These are phyloP conservation scores for Sinapis alba DNA, from an alignment of 441 rosid genomes.

Conservation along the genomic window DNA sequence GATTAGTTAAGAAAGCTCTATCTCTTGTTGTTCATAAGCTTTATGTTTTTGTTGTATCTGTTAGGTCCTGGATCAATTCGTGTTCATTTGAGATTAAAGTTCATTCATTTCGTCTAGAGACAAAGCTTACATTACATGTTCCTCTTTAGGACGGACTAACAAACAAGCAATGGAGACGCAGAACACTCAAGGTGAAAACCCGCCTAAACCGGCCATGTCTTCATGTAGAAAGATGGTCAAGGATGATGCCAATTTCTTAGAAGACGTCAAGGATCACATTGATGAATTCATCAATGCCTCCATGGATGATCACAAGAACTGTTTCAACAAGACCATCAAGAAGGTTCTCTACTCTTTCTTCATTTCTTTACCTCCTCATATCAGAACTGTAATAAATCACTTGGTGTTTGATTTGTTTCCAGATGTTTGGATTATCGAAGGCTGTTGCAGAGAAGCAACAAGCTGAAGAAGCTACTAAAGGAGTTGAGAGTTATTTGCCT, in stretches of 20 bases:
- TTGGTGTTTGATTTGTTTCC: conserved; percentile 26
- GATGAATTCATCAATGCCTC: conserved; percentile 85
- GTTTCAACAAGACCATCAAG: conserved; percentile 78
- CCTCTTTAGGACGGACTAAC: not conserved
- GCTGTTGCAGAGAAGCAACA: conserved; percentile 54
- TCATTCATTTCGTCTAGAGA: too few relatives aligned
- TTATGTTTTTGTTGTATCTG: not conserved
- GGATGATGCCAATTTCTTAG: conserved; percentile 72
- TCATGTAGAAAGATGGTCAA: conserved; percentile 76
- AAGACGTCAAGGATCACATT: conserved; percentile 83
- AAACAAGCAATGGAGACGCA: conserved; percentile 44
- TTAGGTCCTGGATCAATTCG: not conserved
- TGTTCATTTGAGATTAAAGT: not conserved
- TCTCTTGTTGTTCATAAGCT: not conserved
- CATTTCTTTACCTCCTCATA: not conserved
- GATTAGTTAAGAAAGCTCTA: not conserved
- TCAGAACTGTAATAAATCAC: too few relatives aligned
- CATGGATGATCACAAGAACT: conserved; percentile 87
- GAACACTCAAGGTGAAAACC: conserved; percentile 37
- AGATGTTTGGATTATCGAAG: conserved; percentile 77
- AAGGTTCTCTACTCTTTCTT: conserved; percentile 49
- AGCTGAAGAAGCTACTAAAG: conserved; percentile 46
- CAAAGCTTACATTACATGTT: conserved; percentile 5
- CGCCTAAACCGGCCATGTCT: conserved; percentile 39
- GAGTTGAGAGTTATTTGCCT: conserved; percentile 65